These are phyloP conservation scores for Climacium dendroides DNA, from an alignment of 225 moss, liverwort and hornwort genomes.

Conservation along the genomic window DNA sequence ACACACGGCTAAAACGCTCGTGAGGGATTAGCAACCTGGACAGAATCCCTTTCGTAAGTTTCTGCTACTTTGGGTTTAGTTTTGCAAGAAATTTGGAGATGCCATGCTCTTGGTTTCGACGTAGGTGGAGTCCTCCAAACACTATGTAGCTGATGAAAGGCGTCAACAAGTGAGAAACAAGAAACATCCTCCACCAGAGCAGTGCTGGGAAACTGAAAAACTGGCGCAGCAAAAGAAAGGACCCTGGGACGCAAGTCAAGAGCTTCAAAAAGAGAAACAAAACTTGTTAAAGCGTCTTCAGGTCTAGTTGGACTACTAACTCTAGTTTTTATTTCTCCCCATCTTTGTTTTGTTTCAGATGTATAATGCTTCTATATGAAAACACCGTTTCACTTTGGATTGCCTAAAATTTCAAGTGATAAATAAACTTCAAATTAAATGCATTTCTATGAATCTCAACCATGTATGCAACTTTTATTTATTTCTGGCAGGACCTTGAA, in stretches of 20 bases:
- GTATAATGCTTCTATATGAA: not conserved
- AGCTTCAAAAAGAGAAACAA: slow-evolving; percentile 69
- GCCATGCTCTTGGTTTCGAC: not conserved
- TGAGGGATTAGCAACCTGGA: not conserved
- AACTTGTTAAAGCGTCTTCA: slow-evolving; percentile 48
- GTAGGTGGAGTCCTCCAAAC: slow-evolving; percentile 27
- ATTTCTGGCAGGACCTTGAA: slow-evolving; percentile 26
- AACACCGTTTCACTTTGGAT: not conserved
- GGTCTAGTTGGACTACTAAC: slow-evolving; percentile 13
- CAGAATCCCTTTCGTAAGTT: not conserved
- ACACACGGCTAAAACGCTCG: not conserved
- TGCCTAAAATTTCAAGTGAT: not conserved
- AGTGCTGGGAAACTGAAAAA: slow-evolving; percentile 28
- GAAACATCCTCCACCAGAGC: slow-evolving; percentile 16
- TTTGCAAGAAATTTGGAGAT: not conserved
- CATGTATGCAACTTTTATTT: not conserved
- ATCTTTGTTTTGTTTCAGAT: not conserved
- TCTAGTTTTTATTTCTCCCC: not conserved
- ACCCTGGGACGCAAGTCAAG: slow-evolving; percentile 41
- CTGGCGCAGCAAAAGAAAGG: slow-evolving; percentile 27
- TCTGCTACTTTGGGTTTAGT: not conserved
- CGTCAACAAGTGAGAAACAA: slow-evolving; percentile 16
- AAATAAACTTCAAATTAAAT: not conserved
- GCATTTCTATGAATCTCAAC: slow-evolving; percentile 5
- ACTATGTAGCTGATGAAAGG: slow-evolving; percentile 23